These are phyloP conservation scores for Crotalaria pallida DNA, from an alignment of 306 rosid species.

Conservation along the genomic window DNA sequence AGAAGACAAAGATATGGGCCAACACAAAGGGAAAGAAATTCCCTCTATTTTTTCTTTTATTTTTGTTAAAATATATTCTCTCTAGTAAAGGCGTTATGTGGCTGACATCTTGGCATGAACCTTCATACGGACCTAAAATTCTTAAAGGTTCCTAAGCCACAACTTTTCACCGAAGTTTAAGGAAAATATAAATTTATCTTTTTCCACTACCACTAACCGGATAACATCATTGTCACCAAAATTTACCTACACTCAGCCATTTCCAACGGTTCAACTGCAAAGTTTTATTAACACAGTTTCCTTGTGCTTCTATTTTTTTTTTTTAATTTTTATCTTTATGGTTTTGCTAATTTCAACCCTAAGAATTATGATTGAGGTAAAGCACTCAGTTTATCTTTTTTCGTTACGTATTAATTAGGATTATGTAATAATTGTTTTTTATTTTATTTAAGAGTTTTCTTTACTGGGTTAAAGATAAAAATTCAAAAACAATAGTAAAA, in stretches of 20 bases:
- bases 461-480: no score
- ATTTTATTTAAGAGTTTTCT: no score
- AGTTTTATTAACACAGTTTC: not conserved
- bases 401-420: no score
- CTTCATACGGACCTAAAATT: conserved; percentile 20
- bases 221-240: not conserved
- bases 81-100: not conserved
- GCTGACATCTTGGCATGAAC: not conserved
- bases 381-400: no score
- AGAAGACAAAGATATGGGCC: conserved; percentile 5
- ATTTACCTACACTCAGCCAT: not conserved
- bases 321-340: no score
- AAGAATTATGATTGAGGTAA: no score
- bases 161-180: conserved; percentile 14
- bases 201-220: not conserved
- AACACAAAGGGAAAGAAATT: not conserved
- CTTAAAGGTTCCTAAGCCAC: conserved; percentile 7
- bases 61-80: not conserved
- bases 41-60: not conserved
- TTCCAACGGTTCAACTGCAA: not conserved
- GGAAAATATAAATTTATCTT: not conserved
- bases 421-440: no score
- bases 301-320: not conserved
- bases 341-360: no score
- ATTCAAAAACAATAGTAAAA: no score